Percentiles rank a stretch among this genome's conserved stretches.
Evolutionary conservation across 352 stramenopile genomes (phyloP).

Genomic region (Globisporangium abappressorium): DNA sequence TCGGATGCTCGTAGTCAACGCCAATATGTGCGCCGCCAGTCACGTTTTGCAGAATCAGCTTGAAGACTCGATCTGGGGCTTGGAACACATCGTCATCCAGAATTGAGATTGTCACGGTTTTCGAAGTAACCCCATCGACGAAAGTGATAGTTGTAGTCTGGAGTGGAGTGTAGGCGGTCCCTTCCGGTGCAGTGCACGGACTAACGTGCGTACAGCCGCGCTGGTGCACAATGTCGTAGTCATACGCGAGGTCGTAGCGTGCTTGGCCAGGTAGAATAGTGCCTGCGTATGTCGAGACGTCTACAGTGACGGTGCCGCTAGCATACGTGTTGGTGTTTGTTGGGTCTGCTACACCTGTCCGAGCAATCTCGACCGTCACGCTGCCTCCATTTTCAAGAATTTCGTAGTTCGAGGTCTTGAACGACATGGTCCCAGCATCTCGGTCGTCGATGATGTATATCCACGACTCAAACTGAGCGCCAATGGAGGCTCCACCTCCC

Average conservation of each 20-base stretch:
- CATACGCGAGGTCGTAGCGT: conserved; percentile 47
- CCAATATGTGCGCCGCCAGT: conserved; percentile 53
- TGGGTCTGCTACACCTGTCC: conserved; percentile 42
- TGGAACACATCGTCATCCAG: conserved; percentile 61
- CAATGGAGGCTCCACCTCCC: conserved; percentile 53
- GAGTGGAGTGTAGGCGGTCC: conserved; percentile 46
- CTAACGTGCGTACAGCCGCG: conserved; percentile 63
- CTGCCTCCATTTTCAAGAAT: conserved; percentile 50
- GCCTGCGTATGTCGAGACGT: conserved; percentile 56
- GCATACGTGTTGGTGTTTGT: conserved; percentile 61
- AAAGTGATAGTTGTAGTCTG: conserved; percentile 48
- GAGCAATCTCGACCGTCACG: conserved; percentile 44
- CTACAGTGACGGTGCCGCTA: conserved; percentile 47
- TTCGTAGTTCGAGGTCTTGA: conserved; percentile 49
- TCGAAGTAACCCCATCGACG: conserved; percentile 36
- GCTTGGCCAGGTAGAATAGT: conserved; percentile 45
- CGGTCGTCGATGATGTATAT: conserved; percentile 77
- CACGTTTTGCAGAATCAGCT: conserved; percentile 47
- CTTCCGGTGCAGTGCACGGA: conserved; percentile 47
- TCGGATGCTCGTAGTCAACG: conserved; percentile 56
- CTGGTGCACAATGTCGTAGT: conserved; percentile 48
- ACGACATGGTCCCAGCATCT: conserved; percentile 68
- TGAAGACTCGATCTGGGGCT: conserved; percentile 64
- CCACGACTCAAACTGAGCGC: conserved; percentile 40
- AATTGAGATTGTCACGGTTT: conserved; percentile 50